Evolutionary conservation across 2,329 filamentous ascomycete species (phyloP).

Genomic region (Xylaria sp.): DNA sequence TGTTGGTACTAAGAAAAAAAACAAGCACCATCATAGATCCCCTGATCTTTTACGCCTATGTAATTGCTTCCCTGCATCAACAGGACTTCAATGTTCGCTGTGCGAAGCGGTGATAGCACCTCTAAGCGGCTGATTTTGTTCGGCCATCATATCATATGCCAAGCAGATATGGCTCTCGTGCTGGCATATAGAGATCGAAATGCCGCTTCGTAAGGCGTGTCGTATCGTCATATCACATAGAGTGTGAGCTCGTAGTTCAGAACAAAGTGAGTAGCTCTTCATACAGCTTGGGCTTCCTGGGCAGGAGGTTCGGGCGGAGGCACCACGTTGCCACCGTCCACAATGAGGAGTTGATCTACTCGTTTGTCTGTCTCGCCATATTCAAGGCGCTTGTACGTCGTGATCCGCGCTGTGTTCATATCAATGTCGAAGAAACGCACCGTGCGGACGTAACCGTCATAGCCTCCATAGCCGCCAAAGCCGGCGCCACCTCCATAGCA

Average conservation of each 20-base stretch:
- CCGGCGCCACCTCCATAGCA: slow-evolving; percentile 91
- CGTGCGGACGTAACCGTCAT: slow-evolving; percentile 76
- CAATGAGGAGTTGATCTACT: slow-evolving; percentile 61
- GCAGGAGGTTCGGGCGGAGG: slow-evolving; percentile 14
- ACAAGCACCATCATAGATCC: background rate
- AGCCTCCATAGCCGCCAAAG: slow-evolving; percentile 93
- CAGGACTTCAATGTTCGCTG: background rate
- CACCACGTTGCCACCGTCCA: slow-evolving; percentile 51
- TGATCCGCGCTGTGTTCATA: slow-evolving; percentile 80
- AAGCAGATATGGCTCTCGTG: background rate
- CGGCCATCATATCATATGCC: background rate
- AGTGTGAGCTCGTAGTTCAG: background rate
- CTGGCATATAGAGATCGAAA: background rate
- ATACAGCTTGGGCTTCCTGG: background rate
- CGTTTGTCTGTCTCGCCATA: slow-evolving; percentile 49
- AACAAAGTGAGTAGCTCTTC: background rate
- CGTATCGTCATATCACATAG: background rate
- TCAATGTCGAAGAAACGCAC: slow-evolving; percentile 90
- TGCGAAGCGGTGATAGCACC: background rate
- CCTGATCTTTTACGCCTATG: background rate
- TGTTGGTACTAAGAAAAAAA: background rate
- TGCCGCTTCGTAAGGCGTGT: background rate
- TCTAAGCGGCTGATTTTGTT: background rate
- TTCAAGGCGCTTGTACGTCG: slow-evolving; percentile 88
- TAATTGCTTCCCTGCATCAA: background rate